Base-by-base conservation (phyloP, 352 stramenopile species). In the Achlya hypogyna region DNA sequence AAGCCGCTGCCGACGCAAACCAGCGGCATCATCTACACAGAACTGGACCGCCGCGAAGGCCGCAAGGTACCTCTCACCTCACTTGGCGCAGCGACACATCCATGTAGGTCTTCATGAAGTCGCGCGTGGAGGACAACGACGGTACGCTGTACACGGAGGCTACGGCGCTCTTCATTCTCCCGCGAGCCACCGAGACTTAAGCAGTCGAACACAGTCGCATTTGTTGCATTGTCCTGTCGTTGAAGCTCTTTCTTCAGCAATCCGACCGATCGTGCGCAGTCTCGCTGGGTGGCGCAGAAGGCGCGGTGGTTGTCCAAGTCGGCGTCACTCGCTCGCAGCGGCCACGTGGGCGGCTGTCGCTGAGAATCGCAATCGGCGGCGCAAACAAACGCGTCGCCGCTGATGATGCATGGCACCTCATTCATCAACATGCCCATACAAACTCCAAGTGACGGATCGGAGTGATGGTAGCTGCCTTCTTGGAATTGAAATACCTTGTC, bases 31-130 rank as follows among this genome's bases (percentile, higher is more conserved):
- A 38, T 67, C 14, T 67, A 49, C 47, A 67, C 60, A 4, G 60
- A 67, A 14, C 47, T 67, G 12, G 60, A 67, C 23, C 22, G 31
- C 12, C 18, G 29, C 14, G 60, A 67, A 34, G 60, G 60, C 27
- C 60, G 60, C 23, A 67, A 67, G 43, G 60, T 67, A 58, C 23
- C 29, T n/a, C 20, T n/a, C n/a, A n/a, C n/a, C n/a, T n/a, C n/a
- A n/a, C n/a, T n/a, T n/a, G 23, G 2, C 3, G 8, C 35, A 1
- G 38, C n/a, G 38, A 3, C 14, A 16, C 34, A 42, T 45, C 38
- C 38, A 18, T 45, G 18, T 40, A 67, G 60, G 23, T 67, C 5
- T 67, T 59, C 32, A 67, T 67, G 60, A 67, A 67, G 27, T 29
- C 60, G 22, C 42, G 43, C 14, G 38, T 67, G 18, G 60, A 67